Evolutionary conservation across 1,284 basidiomycete genomes (phyloP).

Genomic region (Schizophyllum commune): DNA sequence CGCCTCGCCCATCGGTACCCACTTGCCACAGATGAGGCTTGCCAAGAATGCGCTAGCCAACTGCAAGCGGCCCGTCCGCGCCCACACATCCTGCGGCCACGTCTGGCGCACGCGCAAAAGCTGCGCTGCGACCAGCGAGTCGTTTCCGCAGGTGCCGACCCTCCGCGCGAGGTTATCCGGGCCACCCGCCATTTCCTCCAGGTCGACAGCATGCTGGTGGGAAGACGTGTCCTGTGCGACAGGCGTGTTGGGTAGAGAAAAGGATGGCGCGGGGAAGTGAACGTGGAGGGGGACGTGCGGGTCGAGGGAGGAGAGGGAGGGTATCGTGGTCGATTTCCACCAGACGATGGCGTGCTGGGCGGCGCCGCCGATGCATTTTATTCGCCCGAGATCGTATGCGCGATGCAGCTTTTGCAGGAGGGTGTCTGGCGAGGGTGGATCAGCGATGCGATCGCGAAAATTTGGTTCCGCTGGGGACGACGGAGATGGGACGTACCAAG

Average conservation of each 20-base stretch:
- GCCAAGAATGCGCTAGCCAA: slow-evolving; percentile 67
- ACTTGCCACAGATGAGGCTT: slow-evolving; percentile 63
- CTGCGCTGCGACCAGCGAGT: slow-evolving; percentile 63
- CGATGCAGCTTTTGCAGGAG: slow-evolving; percentile 66
- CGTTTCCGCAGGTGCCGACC: slow-evolving; percentile 61
- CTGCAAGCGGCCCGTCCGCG: slow-evolving; percentile 57
- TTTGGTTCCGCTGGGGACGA: slow-evolving; percentile 11
- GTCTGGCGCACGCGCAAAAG: slow-evolving; percentile 62
- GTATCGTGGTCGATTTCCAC: slow-evolving; percentile 69
- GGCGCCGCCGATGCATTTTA: slow-evolving; percentile 66
- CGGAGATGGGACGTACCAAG: slow-evolving; percentile 47
- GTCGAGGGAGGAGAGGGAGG: slow-evolving; percentile 59
- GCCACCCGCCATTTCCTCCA: slow-evolving; percentile 67
- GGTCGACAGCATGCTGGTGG: slow-evolving; percentile 62
- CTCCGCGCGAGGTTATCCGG: slow-evolving; percentile 67
- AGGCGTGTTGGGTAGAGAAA: slow-evolving; percentile 69
- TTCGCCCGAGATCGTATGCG: slow-evolving; percentile 57
- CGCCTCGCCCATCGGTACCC: slow-evolving; percentile 63
- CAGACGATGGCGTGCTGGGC: slow-evolving; percentile 74
- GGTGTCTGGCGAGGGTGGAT: slow-evolving; percentile 38
- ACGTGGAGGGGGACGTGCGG: slow-evolving; percentile 54
- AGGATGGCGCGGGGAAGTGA: slow-evolving; percentile 59
- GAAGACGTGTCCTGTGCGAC: slow-evolving; percentile 72
- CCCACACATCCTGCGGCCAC: slow-evolving; percentile 67
- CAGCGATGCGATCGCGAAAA: slow-evolving; percentile 14